Percentiles rank a stretch among this genome's conserved stretches.
These are phyloP conservation scores for Diaporthe caulivora DNA, from an alignment of 2,329 filamentous ascomycete species.

Conservation along the genomic window DNA sequence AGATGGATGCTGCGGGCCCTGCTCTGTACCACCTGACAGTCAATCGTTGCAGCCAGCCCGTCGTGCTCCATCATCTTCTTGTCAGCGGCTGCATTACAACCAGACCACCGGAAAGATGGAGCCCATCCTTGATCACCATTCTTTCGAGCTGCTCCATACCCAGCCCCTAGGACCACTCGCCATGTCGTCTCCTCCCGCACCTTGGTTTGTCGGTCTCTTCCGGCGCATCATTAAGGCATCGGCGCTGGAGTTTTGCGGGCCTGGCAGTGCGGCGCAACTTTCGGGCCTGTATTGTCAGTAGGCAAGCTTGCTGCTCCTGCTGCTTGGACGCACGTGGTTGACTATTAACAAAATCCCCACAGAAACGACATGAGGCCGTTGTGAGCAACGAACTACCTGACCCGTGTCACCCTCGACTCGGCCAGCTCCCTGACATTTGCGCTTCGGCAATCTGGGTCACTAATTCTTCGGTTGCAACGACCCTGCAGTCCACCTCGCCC, in stretches of 20 bases:
- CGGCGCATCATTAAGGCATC: slow-evolving; percentile 32
- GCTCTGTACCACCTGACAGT: slow-evolving; percentile 5
- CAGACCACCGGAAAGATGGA: slow-evolving; percentile 15
- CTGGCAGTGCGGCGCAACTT: slow-evolving; percentile 9
- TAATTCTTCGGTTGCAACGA: slow-evolving; percentile 43
- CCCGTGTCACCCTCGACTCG: slow-evolving; percentile 38
- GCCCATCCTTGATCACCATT: slow-evolving; percentile 26
- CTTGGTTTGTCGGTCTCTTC: slow-evolving; percentile 28
- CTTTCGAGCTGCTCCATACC: slow-evolving; percentile 22
- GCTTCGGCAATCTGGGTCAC: slow-evolving; percentile 49
- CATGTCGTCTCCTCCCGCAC: slow-evolving; percentile 27
- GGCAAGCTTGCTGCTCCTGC: slow-evolving; percentile 29
- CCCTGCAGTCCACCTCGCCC: slow-evolving; percentile 41
- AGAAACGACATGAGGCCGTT: slow-evolving; percentile 33
- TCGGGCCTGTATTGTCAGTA: slow-evolving; percentile 37
- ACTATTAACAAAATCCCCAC: slow-evolving; percentile 38
- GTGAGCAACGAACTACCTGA: slow-evolving; percentile 22
- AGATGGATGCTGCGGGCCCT: slow-evolving; percentile 36
- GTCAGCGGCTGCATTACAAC: slow-evolving; percentile 2
- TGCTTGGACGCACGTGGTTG: slow-evolving; percentile 33
- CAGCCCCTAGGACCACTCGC: slow-evolving; percentile 13
- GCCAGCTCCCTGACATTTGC: slow-evolving; percentile 39
- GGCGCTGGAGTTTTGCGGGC: slow-evolving; percentile 35
- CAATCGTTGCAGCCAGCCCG: slow-evolving; percentile 18
- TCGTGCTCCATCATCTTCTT: slow-evolving; percentile 4